Evolutionary conservation across 768 basidiomycete genomes (phyloP).

Genomic region (Gymnopilus junonius): DNA sequence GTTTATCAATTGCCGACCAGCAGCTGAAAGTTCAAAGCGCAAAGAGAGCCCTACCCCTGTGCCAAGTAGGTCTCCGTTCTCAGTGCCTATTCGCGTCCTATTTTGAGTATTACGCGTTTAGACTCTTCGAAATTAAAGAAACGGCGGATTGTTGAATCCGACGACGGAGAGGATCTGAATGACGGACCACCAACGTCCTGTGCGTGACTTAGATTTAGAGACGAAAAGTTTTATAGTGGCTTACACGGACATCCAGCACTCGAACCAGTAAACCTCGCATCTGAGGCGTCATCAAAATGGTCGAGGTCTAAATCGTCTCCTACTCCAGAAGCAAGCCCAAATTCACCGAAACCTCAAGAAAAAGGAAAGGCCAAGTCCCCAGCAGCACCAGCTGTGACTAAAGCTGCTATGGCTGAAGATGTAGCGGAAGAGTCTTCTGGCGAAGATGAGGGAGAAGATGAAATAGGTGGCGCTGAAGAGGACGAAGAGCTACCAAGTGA

Average conservation of each 20-base stretch:
- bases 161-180: slow-evolving; percentile 48
- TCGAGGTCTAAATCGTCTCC: slow-evolving; percentile 7
- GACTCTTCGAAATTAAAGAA: slow-evolving; percentile 49
- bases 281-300: neutral
- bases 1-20: neutral
- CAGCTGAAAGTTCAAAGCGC: slow-evolving; percentile 48
- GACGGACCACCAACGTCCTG: slow-evolving; percentile 7
- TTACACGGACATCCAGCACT: neutral
- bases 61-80: slow-evolving; percentile 18
- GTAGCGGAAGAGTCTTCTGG: slow-evolving; percentile 26
- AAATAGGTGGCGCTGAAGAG: slow-evolving; percentile 36
- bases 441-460: slow-evolving; percentile 35
- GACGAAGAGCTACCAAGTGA: slow-evolving; percentile 33
- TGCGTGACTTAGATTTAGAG: neutral
- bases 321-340: neutral
- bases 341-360: slow-evolving; percentile 14
- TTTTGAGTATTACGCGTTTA: slow-evolving; percentile 13
- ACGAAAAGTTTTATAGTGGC: neutral
- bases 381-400: slow-evolving; percentile 17
- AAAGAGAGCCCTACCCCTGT: slow-evolving; percentile 28
- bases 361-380: slow-evolving; percentile 14
- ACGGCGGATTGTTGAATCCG: slow-evolving; percentile 57
- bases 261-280: neutral
- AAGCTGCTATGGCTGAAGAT: slow-evolving; percentile 18
- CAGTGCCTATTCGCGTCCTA: neutral